Evolutionary conservation across 2,329 filamentous ascomycete genomes (phyloP).

Genomic region (Neonectria neomacrospora): DNA sequence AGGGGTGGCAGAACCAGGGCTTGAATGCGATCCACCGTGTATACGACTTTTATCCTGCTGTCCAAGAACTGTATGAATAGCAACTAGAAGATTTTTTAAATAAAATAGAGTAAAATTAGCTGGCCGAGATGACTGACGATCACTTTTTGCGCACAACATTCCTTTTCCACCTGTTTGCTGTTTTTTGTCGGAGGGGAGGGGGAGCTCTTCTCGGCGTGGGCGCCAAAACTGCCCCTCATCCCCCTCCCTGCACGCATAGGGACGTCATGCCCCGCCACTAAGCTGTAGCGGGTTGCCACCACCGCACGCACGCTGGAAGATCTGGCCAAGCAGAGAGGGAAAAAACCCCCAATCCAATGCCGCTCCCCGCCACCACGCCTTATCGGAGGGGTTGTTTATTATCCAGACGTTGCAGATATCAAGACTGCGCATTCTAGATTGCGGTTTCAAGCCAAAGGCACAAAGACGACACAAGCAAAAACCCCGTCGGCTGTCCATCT

Average conservation of each 20-base stretch:
- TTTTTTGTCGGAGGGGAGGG: conserved; percentile 28
- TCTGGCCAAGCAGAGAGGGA: conserved; percentile 30
- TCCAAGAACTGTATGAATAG: background rate
- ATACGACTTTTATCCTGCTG: too few species aligned
- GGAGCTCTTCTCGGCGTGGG: conserved; percentile 29
- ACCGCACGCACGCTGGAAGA: conserved; percentile 34
- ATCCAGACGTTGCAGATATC: background rate
- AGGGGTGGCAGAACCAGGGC: background rate
- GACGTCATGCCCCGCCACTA: conserved; percentile 49
- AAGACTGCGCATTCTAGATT: background rate
- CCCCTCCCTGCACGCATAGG: conserved; percentile 32
- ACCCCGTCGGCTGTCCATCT: too few species aligned
- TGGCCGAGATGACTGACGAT: conserved; percentile 1
- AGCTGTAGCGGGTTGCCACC: conserved; percentile 41
- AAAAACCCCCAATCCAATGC: background rate
- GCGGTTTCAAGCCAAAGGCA: background rate
- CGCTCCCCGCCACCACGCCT: conserved; percentile 17
- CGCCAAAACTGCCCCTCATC: conserved; percentile 40
- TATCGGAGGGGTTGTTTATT: conserved; percentile 21
- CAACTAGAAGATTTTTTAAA: too few species aligned
- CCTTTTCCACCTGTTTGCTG: background rate
- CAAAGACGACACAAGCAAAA: background rate
- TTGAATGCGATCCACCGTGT: background rate
- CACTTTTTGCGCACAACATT: conserved; percentile 1
- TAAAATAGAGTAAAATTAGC: too few species aligned